phyloP scores from a whole-genome alignment of 345 rosid species.

The Hypericum androsaemum region DNA sequence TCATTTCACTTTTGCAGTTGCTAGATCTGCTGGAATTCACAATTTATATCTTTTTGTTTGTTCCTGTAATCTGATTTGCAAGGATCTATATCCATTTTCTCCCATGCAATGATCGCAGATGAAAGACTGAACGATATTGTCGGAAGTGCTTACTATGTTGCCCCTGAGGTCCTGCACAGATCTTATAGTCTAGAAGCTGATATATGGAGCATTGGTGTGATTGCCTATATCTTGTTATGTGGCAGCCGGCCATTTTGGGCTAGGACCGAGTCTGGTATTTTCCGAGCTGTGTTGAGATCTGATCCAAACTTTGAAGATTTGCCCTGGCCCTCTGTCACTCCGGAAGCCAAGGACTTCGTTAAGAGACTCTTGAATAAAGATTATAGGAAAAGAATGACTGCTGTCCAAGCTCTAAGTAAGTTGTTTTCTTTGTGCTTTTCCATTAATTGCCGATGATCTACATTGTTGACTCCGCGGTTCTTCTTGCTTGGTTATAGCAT shows the following conservation, averaged over 20 bases:
- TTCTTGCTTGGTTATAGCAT: no score
- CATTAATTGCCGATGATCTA: no score
- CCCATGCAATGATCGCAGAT: conserved; percentile 36
- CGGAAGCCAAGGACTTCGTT: conserved; percentile 84
- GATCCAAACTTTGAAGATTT: conserved; percentile 79
- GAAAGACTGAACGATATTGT: conserved; percentile 92
- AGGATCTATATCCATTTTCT: no score
- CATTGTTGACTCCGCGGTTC: no score
- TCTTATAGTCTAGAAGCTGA: conserved; percentile 89
- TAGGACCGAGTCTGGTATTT: conserved; percentile 92
- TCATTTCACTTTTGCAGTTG: no score
- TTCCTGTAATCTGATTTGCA: no score
- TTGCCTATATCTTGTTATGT: conserved; percentile 81
- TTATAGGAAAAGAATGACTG: conserved; percentile 94
- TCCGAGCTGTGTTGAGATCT: conserved; percentile 88
- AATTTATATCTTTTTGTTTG: no score
- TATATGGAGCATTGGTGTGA: conserved; percentile 97
- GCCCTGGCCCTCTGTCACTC: conserved; percentile 86
- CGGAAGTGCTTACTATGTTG: conserved; percentile 97
- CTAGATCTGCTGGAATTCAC: no score
- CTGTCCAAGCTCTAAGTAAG: conserved; percentile 88
- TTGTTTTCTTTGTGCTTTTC: conserved; percentile 1
- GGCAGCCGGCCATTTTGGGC: conserved; percentile 98
- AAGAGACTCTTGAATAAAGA: conserved; percentile 92
- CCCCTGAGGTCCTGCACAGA: conserved; percentile 98